phyloP scores from a whole-genome alignment of 805 yeast genomes.

The Tetrapisispora arboricola region DNA sequence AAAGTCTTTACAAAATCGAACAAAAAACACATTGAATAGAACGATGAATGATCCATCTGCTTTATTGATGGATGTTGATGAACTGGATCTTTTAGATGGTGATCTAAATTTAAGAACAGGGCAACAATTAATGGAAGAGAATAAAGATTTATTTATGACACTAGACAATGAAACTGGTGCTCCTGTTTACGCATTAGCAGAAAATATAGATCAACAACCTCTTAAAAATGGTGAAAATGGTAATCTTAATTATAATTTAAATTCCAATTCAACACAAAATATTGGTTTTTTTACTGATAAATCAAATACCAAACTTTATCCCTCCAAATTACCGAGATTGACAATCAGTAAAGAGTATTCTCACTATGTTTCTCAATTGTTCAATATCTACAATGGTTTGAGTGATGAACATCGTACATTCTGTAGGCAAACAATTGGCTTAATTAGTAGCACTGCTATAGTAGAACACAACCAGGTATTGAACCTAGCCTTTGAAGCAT shows the following conservation, averaged over 20 bases:
- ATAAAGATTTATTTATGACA: constrained; percentile 15
- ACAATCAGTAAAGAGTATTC: constrained; percentile 35
- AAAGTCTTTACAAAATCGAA: too few species aligned
- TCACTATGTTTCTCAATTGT: constrained; percentile 40
- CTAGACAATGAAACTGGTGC: constrained; percentile 18
- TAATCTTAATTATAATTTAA: constrained; percentile 33
- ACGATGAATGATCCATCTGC: constrained; percentile 1
- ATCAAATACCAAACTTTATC: constrained; percentile 32
- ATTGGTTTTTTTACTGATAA: constrained; percentile 31
- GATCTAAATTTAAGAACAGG: constrained; percentile 1
- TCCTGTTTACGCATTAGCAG: constrained; percentile 13
- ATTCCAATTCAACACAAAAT: constrained; percentile 34
- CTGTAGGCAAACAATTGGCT: constrained; percentile 33
- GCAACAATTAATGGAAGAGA: constrained; percentile 10
- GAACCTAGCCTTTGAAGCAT: constrained; percentile 28
- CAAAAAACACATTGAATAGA: neutral
- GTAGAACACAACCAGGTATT: constrained; percentile 31
- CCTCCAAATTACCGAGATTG: constrained; percentile 32
- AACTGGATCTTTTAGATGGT: constrained; percentile 17
- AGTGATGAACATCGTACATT: constrained; percentile 34
- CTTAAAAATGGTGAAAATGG: constrained; percentile 8
- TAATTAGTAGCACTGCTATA: constrained; percentile 26
- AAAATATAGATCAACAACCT: constrained; percentile 8
- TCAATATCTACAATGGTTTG: constrained; percentile 42
- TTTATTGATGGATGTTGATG: constrained; percentile 23